Base-by-base conservation (phyloP, 73 alveolate genomes). In the Tetrahymena thermophila region DNA sequence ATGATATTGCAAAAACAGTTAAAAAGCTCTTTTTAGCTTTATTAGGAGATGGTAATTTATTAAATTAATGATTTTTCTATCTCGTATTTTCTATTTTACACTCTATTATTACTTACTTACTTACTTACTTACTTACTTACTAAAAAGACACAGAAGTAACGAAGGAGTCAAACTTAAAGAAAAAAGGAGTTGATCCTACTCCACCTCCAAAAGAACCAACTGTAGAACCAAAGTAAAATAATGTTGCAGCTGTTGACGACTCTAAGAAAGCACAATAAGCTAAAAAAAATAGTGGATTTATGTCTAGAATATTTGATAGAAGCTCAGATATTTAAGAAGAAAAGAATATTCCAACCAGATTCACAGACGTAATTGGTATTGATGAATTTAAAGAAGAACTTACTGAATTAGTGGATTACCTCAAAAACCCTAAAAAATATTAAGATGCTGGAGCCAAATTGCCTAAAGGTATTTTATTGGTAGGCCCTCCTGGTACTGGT, bases 401-500 rank as follows among this genome's bases (percentile, higher is more conserved):
- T 11, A 93, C 96, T 84, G 98, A 98, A 42, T 94, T 98, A 9
- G 98, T 98, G 56, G 97, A 97, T 84, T 98, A 96, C 97, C 95
- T 98, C 8, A 94, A 96, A 93, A 97, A 98, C 94, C 99, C 99
- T 17, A 97, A 96, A 83, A 98, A 98, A 93, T 98, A 97, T 96
- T 97, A 96, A 35, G 94, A 95, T 37, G 94, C 97, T 9, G 99
- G 99, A 19, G 99, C 99, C 19, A 98, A 98, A 35, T 94, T 98
- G 19, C 99, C 98, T 57, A 98, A 97, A 97, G 99, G 99, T 25
- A 97, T 98, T 34, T 89, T 98, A 35, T 58, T 98, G 21, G 96
- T 96, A 93, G 99, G 99, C 34, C 85, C 94, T 34, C 99, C 99
- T 6, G 99, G 99, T 96, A 98, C 99, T 57, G 99, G 99, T 28